These are phyloP conservation scores for Lipomyces oligophaga DNA, from an alignment of 805 yeast species.

Conservation along the genomic window DNA sequence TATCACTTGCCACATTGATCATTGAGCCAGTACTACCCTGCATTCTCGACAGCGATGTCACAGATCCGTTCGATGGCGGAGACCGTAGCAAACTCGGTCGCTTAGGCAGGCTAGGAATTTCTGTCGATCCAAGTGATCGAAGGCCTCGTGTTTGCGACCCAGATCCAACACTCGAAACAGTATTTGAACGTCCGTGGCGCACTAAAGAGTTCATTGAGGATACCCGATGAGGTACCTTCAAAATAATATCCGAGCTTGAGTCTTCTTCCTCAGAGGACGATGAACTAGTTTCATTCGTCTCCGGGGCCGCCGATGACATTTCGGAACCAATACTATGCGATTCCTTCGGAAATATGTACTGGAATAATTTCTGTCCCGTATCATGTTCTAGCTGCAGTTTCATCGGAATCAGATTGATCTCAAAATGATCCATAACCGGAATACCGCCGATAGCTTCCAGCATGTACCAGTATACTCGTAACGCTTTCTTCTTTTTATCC, in stretches of 20 bases:
- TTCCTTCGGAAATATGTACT: conserved; percentile 64
- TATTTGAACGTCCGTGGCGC: background rate
- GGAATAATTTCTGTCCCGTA: conserved; percentile 58
- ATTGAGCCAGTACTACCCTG: background rate
- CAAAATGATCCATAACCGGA: conserved; percentile 65
- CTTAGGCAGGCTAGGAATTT: no score
- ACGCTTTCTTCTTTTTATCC: conserved; percentile 35
- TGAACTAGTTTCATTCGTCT: background rate
- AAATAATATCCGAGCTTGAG: background rate
- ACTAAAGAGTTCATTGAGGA: background rate
- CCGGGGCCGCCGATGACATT: background rate
- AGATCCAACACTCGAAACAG: background rate
- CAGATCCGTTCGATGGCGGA: background rate
- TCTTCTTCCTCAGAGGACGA: conserved; percentile 3
- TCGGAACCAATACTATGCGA: conserved; percentile 16
- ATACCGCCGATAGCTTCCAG: conserved; percentile 87
- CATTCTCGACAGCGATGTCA: background rate
- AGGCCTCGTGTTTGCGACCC: background rate
- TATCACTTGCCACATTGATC: conserved; percentile 4
- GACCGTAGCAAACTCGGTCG: no score
- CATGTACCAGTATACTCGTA: conserved; percentile 68
- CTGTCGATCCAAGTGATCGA: conserved; percentile 2
- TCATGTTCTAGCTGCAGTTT: conserved; percentile 68
- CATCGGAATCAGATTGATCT: conserved; percentile 60
- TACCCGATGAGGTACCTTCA: no score